A percentile compares a stretch with the other conserved stretches of the same genome.
phyloP scores from a whole-genome alignment of 495 filamentous ascomycete genomes.

The Tuber melanosporum region DNA sequence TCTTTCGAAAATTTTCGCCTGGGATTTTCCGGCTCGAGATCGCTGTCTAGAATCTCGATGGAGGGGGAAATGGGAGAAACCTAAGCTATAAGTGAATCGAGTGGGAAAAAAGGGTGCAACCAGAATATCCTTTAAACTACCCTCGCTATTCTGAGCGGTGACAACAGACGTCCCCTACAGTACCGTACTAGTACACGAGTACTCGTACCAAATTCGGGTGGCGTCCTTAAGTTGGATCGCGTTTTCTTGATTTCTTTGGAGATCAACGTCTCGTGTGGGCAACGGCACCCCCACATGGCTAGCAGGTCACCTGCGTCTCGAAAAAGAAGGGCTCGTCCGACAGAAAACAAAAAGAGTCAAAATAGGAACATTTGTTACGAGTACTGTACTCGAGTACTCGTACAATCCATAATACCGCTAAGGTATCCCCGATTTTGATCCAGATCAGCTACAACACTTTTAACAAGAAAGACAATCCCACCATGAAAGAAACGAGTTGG shows the following conservation, averaged over 20 bases:
- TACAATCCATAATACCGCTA: not conserved
- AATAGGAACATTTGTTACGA: not conserved
- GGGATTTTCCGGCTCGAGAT: not conserved
- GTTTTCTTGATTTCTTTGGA: not conserved
- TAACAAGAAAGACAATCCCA: not conserved
- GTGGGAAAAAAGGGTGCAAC: not conserved
- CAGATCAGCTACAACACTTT: not conserved
- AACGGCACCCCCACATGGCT: slow-evolving; percentile 3
- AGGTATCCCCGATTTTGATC: not conserved
- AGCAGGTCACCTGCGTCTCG: not conserved
- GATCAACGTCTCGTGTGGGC: slow-evolving; percentile 1
- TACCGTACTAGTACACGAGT: not conserved
- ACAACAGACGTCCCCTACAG: not conserved
- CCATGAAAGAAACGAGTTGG: slow-evolving; percentile 22
- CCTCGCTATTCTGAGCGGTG: not conserved
- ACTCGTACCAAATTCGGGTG: not conserved
- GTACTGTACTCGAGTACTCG: too few relatives aligned
- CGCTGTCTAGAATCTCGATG: not conserved
- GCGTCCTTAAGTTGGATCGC: not conserved
- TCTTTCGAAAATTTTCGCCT: not conserved
- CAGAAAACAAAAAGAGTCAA: not conserved
- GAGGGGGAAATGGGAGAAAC: slow-evolving; percentile 1
- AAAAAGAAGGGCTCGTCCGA: not conserved
- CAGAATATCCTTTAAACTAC: not conserved
- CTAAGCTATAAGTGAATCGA: not conserved